Base-by-base conservation (phyloP, 2,329 filamentous ascomycete species). In the Hirsutella minnesotensis region DNA sequence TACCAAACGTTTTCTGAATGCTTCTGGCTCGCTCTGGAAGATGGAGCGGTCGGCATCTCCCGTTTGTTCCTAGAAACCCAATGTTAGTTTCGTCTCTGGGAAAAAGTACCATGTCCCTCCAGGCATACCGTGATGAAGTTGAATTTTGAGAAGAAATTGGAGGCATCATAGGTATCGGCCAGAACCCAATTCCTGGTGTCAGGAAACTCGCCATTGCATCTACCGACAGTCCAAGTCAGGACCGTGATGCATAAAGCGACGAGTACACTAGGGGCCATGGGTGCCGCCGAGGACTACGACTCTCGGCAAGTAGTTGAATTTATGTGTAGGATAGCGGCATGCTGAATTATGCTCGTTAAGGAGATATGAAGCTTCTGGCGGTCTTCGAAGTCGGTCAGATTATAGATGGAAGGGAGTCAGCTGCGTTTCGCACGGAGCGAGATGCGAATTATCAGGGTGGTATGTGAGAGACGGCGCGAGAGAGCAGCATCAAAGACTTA, bases 21-120 rank as follows among this genome's bases (percentile, higher is more conserved):
- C 68, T 20, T 62, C 56, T 1, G 46, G 20, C 40, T 56, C 50
- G 53, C 44, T 57, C 37, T 59, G 56, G 50, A 71, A 88, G 44
- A 67, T 63, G 40, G 86, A 81, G 52, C 73, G 83, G 9, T 82
- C 83, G 44, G 71, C 55, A 37, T 78, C 86, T 8, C 77, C 77
- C 52, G 87, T 82, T 5, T 52, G 38, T n/a, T 49, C 53, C 52
- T 53, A 13, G 19, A 4, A 2, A 4, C 43, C 18, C 47, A 49
- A n/a, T 16, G 18, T 42, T 47, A 49, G 16, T 8, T 16, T 4
- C 7, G 12, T 20, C 13, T 21, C 13, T 7, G 18, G n/a, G 13
- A 13, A 30, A 2, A 9, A 51, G 34, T 36, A 42, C 9, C 27
- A 15, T 15, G 29, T 15, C n/a, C 4, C 29, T 10, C 29, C n/a